Base-by-base conservation (phyloP, 2,329 filamentous ascomycete genomes). In the Elsinoe australis region DNA sequence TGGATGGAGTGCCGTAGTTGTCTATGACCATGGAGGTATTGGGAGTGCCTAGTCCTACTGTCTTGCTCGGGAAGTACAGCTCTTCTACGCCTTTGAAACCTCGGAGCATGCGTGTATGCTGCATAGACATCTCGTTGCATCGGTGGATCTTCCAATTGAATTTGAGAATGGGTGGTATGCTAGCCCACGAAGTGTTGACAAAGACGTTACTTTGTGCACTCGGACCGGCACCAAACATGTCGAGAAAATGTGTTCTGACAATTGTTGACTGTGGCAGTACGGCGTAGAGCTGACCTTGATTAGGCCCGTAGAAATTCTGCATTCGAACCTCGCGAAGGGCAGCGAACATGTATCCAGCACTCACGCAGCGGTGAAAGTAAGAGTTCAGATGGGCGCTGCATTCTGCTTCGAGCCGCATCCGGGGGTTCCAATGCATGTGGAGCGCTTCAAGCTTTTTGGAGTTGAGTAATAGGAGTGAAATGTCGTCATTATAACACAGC, bases 401-500 rank as follows among this genome's bases (percentile, higher is more conserved):
- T 56, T 82, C 79, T 33, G 76, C 75, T 26, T 65, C 68, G 28
- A 73, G 70, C 18, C 78, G 69, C 75, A 82, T 82, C 1, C 79
- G 73, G 3, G 78, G 76, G 21, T 70, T 78, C 70, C 76, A 82
- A 55, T 82, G 77, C 51, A 82, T 52, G 48, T 67, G 73, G 5
- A 82, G 61, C 24, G 75, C 73, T 32, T 71, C 65, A 3, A 82
- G 63, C 45, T 74, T 75, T 52, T 68, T 72, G 4, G 74, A 73
- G n/a, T 71, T 66, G 10, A 70, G 60, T 4, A 82, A 61, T 10
- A 82, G 61, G 17, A 73, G 64, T 10, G 76, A 76, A 6, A 82
- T 71, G 54, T 81, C 78, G 60, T 82, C 79, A 0, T 76, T 76
- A 55, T 80, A 79, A 62, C 78, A 82, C 7, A 82, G 66, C 1